Evolutionary conservation across 176 grass and related monocot species (phyloP).

Genomic region (Carex myosuroides): DNA sequence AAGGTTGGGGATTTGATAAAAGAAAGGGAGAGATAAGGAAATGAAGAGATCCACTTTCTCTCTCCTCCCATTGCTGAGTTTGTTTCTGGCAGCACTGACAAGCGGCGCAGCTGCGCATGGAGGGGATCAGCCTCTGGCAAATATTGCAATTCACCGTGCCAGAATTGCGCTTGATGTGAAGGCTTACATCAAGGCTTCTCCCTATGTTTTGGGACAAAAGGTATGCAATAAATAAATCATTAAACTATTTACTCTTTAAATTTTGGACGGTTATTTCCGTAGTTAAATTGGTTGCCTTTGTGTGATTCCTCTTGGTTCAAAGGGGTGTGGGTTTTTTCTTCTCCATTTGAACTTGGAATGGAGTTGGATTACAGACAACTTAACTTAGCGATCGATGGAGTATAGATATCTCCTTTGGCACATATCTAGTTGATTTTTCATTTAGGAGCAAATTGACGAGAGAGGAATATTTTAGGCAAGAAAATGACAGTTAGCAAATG

Average conservation of each 20-base stretch:
- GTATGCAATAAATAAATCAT: neutral
- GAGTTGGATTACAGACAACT: no score
- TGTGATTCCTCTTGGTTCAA: neutral
- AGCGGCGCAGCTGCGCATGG: neutral
- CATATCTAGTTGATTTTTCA: neutral
- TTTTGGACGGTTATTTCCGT: neutral
- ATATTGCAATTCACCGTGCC: conserved; percentile 55
- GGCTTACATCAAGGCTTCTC: conserved; percentile 43
- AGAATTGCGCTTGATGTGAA: conserved; percentile 29
- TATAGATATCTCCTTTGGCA: no score
- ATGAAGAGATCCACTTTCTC: neutral
- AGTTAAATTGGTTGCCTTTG: neutral
- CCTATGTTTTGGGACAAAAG: conserved; percentile 49
- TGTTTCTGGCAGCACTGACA: neutral
- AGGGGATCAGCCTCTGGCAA: conserved; percentile 65
- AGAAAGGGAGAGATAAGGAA: neutral
- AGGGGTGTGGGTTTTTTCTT: neutral
- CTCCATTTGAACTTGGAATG: neutral
- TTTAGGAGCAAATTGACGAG: neutral
- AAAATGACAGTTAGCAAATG: neutral
- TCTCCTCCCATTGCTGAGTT: neutral
- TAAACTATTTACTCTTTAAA: neutral
- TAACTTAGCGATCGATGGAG: no score
- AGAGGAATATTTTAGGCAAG: neutral
- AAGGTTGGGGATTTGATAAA: neutral